Base-by-base conservation (phyloP, 768 basidiomycete species). In the Tricholoma flavovirens region DNA sequence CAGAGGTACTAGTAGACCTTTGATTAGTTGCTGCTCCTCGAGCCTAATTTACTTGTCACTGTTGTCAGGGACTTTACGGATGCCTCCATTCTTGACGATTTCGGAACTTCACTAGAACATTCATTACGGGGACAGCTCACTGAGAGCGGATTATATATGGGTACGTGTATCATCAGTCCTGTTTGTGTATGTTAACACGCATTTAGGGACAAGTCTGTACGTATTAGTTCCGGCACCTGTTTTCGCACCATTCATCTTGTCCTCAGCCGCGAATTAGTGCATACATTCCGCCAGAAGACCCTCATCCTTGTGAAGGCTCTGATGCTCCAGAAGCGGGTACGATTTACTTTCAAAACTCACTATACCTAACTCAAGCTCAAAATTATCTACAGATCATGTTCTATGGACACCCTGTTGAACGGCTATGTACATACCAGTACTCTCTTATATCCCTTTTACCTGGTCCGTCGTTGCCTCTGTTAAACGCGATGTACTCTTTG, bases 381-480 rank as follows among this genome's bases (percentile, higher is more conserved):
- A 8, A 42, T 24, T 5, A 50, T 26, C n/a, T 11, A 10, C 66
- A 96, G 93, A 89, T 98, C 56, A 88, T 98, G 86, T 95, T 99
- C 70, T 97, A 83, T 64, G 95, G 95, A 5, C 92, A 96, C 66
- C 96, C 96, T 0, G 96, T 98, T 2, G 97, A 99, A 71, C 85
- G 86, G 46, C 73, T 99, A 17, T 98, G 96, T 73, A 98, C 94
- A 22, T 98, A 93, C 66, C 97, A 99, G 69, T 99, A 99, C 69
- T 96, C 94, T 0, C 78, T 98, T n/a, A 82, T 97, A 48, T 93
- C 96, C 0, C 77, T 98, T 7, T 80, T 98, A 58, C 96, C 96
- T 9, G 90, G 92, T 91, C 51, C 48, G 80, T 65, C n/a, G 19
- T 10, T 11, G 15, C 29, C n/a, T 21, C 17, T 32, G 4, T 14